phyloP scores from a whole-genome alignment of 2,329 filamentous ascomycete species.

The Biscogniauxia sp. region DNA sequence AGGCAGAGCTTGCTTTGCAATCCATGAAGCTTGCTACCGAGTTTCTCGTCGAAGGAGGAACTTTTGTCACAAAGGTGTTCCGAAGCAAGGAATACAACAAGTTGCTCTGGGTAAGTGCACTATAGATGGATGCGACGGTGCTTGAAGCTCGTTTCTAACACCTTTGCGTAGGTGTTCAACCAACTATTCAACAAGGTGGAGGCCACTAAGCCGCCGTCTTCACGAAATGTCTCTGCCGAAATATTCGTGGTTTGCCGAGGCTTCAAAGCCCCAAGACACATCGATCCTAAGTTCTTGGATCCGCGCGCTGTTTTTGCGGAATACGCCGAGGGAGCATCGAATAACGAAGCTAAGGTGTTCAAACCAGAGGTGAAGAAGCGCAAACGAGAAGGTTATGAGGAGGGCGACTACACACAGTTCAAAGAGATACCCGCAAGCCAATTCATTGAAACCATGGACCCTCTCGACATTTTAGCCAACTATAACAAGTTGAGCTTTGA shows the following conservation, averaged over 20 bases:
- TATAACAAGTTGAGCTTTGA: conserved; percentile 83
- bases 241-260: conserved; percentile 97
- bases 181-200: conserved; percentile 95
- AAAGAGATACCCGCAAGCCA: conserved; percentile 86
- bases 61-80: conserved; percentile 97
- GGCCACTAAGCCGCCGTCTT: conserved; percentile 94
- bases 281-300: conserved; percentile 92
- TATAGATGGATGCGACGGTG: background rate
- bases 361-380: conserved; percentile 97
- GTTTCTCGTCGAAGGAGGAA: conserved; percentile 84
- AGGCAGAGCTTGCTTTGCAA: conserved; percentile 88
- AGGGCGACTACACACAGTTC: conserved; percentile 89
- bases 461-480: conserved; percentile 84
- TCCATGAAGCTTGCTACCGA: conserved; percentile 92
- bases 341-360: conserved; percentile 97
- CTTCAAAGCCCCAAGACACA: conserved; percentile 89
- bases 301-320: conserved; percentile 89
- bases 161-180: conserved; percentile 91
- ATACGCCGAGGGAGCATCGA: conserved; percentile 77
- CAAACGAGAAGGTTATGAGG: conserved; percentile 96
- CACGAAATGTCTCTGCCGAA: conserved; percentile 93
- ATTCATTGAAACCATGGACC: conserved; percentile 90
- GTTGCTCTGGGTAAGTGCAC: background rate
- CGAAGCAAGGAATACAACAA: conserved; percentile 96
- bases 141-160: background rate